Evolutionary conservation across 352 stramenopile genomes (phyloP).

Genomic region (Phytopythium mirpurense): DNA sequence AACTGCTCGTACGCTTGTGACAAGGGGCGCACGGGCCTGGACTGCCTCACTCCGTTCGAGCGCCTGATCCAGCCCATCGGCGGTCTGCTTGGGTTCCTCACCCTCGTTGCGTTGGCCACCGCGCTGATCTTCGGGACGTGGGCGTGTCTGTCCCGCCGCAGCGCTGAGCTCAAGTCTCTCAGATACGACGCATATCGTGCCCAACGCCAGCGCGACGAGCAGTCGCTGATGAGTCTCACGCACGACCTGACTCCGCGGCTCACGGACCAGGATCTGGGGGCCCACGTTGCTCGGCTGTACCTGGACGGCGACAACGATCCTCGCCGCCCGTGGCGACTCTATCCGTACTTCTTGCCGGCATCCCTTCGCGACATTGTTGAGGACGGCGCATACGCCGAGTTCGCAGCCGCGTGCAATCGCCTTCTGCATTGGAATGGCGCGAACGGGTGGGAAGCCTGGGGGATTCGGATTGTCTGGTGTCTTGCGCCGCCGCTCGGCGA

Average conservation of each 20-base stretch:
- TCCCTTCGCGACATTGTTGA: constrained; percentile 68
- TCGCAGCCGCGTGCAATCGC: constrained; percentile 71
- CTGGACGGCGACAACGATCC: constrained; percentile 69
- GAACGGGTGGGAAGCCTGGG: constrained; percentile 58
- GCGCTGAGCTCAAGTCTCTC: constrained; percentile 29
- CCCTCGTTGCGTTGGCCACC: constrained; percentile 57
- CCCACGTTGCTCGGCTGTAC: constrained; percentile 72
- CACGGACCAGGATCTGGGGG: constrained; percentile 69
- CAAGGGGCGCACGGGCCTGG: constrained; percentile 68
- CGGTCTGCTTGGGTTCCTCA: constrained; percentile 64
- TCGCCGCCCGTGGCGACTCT: constrained; percentile 55
- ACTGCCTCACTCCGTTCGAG: constrained; percentile 84
- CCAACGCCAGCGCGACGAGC: constrained; percentile 63
- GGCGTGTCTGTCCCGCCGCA: constrained; percentile 67
- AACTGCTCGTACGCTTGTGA: constrained; percentile 81
- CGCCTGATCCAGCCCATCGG: constrained; percentile 76
- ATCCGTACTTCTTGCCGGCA: constrained; percentile 49
- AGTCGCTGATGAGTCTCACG: constrained; percentile 67
- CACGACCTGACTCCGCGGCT: constrained; percentile 65
- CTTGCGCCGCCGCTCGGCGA: constrained; percentile 43
- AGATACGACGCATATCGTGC: constrained; percentile 74
- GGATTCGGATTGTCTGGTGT: constrained; percentile 36
- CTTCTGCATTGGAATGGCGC: constrained; percentile 49
- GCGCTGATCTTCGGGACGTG: constrained; percentile 53
- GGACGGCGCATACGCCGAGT: constrained; percentile 65